A percentile compares a stretch with the other conserved stretches of the same genome.
Conservation (phyloP, 176 grass and related monocot species). For the Poa pratensis region DNA sequence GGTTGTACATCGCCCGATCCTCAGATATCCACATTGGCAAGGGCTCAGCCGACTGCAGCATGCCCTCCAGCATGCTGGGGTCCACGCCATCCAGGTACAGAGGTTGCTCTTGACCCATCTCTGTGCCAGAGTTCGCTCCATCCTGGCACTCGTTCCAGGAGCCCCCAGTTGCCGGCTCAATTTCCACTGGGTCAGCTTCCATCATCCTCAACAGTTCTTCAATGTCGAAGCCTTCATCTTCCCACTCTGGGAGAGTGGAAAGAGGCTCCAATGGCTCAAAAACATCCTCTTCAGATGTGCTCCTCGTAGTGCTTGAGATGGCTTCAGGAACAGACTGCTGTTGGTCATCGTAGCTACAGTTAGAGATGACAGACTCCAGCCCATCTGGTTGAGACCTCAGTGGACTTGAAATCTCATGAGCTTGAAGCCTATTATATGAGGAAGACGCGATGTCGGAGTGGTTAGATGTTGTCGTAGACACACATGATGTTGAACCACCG, state of each 20-base stretch:
- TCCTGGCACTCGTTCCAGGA: background rate
- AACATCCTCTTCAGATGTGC: conserved; percentile 23
- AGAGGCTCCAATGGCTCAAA: conserved; percentile 64
- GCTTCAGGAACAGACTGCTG: background rate
- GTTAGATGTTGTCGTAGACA: conserved; percentile 54
- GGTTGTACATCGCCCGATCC: conserved; percentile 24
- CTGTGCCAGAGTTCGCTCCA: background rate
- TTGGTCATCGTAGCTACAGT: background rate
- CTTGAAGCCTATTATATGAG: background rate
- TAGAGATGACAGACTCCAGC: background rate
- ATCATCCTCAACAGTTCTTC: conserved; percentile 64
- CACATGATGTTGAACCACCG: conserved; percentile 37
- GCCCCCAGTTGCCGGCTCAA: background rate
- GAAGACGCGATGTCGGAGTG: conserved; percentile 19
- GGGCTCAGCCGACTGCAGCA: conserved; percentile 25
- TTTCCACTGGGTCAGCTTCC: conserved; percentile 49
- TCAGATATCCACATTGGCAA: conserved; percentile 28
- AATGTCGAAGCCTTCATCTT: conserved; percentile 50
- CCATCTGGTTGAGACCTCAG: background rate
- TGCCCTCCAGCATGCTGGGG: conserved; percentile 35
- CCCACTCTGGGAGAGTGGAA: conserved; percentile 26
- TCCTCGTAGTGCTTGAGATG: background rate
- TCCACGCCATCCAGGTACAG: conserved; percentile 32
- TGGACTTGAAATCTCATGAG: conserved; percentile 17
- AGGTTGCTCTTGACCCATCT: background rate